Conservation (phyloP, 2,329 filamentous ascomycete species). For the Colletotrichum musae region DNA sequence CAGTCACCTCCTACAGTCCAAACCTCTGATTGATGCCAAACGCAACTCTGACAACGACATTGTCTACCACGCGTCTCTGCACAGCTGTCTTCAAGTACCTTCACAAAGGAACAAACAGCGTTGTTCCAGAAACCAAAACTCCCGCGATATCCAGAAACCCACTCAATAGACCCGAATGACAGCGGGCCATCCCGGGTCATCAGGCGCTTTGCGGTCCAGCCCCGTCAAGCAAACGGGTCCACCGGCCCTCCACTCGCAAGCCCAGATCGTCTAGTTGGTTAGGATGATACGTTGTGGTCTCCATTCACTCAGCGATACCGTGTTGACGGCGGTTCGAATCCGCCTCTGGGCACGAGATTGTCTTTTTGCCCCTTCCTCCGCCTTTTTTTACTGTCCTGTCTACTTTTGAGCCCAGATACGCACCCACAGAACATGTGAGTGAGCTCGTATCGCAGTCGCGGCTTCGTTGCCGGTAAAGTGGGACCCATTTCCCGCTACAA, state of each 20-base stretch:
- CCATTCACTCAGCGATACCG: slow-evolving; percentile 31
- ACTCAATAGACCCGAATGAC: neutral
- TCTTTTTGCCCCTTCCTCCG: neutral
- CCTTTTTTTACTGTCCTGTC: neutral
- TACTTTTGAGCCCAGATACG: no score
- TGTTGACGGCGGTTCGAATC: slow-evolving; percentile 42
- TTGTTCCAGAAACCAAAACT: no score
- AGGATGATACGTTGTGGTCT: slow-evolving; percentile 42
- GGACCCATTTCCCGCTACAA: no score
- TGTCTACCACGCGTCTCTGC: no score
- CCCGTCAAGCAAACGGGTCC: slow-evolving; percentile 7
- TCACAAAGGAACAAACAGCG: no score
- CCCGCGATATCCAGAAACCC: neutral
- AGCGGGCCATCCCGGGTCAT: neutral
- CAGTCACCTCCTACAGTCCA: no score
- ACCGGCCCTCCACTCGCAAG: neutral
- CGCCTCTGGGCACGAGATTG: slow-evolving; percentile 32
- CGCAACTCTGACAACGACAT: no score
- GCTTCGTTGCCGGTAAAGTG: no score
- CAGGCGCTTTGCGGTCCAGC: neutral
- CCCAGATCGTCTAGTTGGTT: slow-evolving; percentile 42
- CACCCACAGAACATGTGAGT: no score
- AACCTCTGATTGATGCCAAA: no score
- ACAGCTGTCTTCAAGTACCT: no score
- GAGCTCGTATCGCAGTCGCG: no score